Evolutionary conservation across 805 yeast species (phyloP).

Genomic region (Yamadazyma endophytica): DNA sequence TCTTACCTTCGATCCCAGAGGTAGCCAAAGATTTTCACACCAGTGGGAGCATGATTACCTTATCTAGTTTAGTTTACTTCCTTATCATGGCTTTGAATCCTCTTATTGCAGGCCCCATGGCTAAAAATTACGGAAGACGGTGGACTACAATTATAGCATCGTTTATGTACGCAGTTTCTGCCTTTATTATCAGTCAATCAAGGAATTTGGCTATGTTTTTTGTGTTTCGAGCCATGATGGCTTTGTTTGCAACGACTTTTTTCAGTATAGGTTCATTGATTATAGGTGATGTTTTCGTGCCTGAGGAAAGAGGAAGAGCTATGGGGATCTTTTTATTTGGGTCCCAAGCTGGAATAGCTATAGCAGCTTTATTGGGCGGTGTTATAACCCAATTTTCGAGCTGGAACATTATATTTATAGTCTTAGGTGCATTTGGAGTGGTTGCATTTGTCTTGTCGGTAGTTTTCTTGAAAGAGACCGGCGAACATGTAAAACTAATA

Average conservation of each 20-base stretch:
- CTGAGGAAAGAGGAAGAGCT: constrained; percentile 45
- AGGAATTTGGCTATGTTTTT: constrained; percentile 49
- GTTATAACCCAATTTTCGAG: constrained; percentile 42
- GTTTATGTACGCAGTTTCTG: constrained; percentile 15
- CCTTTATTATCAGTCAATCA: constrained; percentile 37
- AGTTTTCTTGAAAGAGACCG: constrained; percentile 43
- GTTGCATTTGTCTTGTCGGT: constrained; percentile 26
- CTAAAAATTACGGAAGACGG: constrained; percentile 47
- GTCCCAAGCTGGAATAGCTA: constrained; percentile 46
- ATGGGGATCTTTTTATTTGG: constrained; percentile 47
- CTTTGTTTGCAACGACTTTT: constrained; percentile 50
- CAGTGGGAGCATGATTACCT: constrained; percentile 41
- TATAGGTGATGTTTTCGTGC: constrained; percentile 45
- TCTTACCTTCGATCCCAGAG: constrained; percentile 46
- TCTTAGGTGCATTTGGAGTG: constrained; percentile 41
- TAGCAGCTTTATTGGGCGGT: constrained; percentile 52
- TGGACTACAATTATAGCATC: constrained; percentile 36
- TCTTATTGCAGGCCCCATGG: constrained; percentile 41
- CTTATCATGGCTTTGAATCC: constrained; percentile 50
- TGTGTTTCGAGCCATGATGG: constrained; percentile 44
- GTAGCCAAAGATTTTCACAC: constrained; percentile 45
- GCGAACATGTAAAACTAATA: constrained; percentile 17
- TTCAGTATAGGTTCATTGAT: constrained; percentile 48
- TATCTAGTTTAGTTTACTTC: constrained; percentile 45
- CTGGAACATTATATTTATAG: constrained; percentile 52